phyloP scores from a whole-genome alignment of 2,329 filamentous ascomycete genomes.

The Ambrosiella cleistominuta region DNA sequence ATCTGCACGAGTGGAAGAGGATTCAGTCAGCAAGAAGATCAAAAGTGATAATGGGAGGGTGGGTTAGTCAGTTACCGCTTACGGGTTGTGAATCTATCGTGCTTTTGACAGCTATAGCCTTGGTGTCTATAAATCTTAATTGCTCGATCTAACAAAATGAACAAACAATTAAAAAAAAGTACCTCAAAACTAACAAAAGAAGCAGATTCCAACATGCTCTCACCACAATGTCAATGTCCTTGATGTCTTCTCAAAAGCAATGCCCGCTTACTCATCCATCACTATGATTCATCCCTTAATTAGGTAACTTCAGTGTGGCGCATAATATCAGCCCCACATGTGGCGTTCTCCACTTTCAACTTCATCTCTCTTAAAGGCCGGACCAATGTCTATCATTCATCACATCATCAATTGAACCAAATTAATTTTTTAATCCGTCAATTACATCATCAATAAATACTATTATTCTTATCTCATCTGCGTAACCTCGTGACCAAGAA shows the following conservation, averaged over 20 bases:
- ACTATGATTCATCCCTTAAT: slow-evolving; percentile 2
- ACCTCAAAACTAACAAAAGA: no score
- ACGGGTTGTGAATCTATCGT: background rate
- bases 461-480: background rate
- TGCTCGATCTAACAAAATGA: slow-evolving; percentile 39
- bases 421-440: no score
- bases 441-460: no score
- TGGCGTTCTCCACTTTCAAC: slow-evolving; percentile 5
- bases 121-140: no score
- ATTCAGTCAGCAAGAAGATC: background rate
- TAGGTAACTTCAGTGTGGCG: background rate
- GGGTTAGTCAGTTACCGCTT: background rate
- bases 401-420: background rate
- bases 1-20: background rate
- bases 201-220: no score
- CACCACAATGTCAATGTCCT: no score
- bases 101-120: no score
- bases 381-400: background rate
- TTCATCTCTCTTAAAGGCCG: background rate
- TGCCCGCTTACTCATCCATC: no score
- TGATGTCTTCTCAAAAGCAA: no score
- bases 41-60: background rate
- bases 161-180: no score
- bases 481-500: background rate
- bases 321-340: background rate